Base-by-base conservation (phyloP, 345 rosid genomes). In the Angophora floribunda region DNA sequence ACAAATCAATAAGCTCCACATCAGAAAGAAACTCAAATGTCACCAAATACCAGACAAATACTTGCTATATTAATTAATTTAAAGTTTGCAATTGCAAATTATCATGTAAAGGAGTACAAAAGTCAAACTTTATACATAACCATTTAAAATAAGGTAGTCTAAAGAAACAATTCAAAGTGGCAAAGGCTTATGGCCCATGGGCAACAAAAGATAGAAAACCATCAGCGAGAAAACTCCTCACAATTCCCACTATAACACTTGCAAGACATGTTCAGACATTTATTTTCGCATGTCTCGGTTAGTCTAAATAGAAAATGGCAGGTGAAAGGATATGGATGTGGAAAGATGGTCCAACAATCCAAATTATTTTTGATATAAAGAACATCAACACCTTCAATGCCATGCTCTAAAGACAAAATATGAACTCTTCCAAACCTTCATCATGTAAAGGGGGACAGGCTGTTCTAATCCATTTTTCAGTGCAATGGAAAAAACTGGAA, bases 1-100 rank as follows among this genome's bases (percentile, higher is more conserved):
- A 90, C 86, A 93, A 5, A 89, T 70, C 87, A 85, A 86, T 88
- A 89, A 86, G 55, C 28, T 52, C 28, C 24, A 26, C 9, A 87
- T 80, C 30, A 91, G 47, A 59, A 44, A 90, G 49, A 44, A 50
- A 86, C 52, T 55, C 10, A 86, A 51, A 67, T 52, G 67, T 41
- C 28, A 51, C 52, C 84, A 52, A 53, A 75, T 57, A 49, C 50
- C 70, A 88, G 65, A 59, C 65, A 59, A 8, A 59, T 75, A 75
- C 49, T 75, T 19, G 47, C 26, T 41, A 75, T 17, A 75, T 51
- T 85, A 52, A 51, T 85, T 85, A 26, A 85, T 15, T 30, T 85
- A 30, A 85, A 55, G 55, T 21, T 57, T 32, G 47, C 87, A 85
- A 85, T 32, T 24, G 61, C 47, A 5, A 85, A 51, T 45, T 11